Evolutionary conservation across 2,329 filamentous ascomycete genomes (phyloP), one percentile per base, ranked within the genome.

Genomic region (Biscogniauxia marginata): DNA sequence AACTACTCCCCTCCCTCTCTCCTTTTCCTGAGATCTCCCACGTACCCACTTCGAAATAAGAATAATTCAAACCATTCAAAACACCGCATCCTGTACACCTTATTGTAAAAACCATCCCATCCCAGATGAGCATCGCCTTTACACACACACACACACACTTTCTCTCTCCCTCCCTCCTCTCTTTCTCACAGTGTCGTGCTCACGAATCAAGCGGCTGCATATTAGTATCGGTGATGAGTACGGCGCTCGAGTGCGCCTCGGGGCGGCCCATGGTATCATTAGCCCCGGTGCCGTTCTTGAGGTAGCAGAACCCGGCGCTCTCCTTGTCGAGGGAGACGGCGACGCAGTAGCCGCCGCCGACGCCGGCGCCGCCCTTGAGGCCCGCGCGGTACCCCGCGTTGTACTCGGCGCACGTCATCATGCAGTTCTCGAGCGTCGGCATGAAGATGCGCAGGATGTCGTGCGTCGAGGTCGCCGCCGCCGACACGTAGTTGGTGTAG

Each of bases 261-360:
- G 65, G 59, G 1, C 39, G 52, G 3, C 65, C 65, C 61, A 61
- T 54, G 8, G 65, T 68, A 25, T 68, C 58, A 45, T 68, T 68
- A 1, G 57, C 59, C 21, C 39, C 54, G 1, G 65, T 67, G 5
- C 58, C 62, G 11, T 67, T 68, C 57, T 68, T 68, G 43, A 68
- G 52, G 22, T 63, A 68, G 46, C 65, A 68, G 44, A 67, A 68
- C 1, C 65, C 65, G 3, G 64, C 61, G 25, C 61, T 52, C 24
- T 60, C 50, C 51, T 67, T 68, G 1, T 57, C 62, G 7, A 68
- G 56, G 3, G 64, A 61, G 7, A 68, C 63, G 2, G 57, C 65
- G 18, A 68, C 56, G 50, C 65, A 68, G 52, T 59, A 64, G 3
- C 65, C 65, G 24, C 65, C 65, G 22, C 65, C 65, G n/a, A 66